Percentiles rank a stretch among this genome's conserved stretches.
Evolutionary conservation across 164 flowering plant species (phyloP).

Genomic region (Nymphaea thermarum): DNA sequence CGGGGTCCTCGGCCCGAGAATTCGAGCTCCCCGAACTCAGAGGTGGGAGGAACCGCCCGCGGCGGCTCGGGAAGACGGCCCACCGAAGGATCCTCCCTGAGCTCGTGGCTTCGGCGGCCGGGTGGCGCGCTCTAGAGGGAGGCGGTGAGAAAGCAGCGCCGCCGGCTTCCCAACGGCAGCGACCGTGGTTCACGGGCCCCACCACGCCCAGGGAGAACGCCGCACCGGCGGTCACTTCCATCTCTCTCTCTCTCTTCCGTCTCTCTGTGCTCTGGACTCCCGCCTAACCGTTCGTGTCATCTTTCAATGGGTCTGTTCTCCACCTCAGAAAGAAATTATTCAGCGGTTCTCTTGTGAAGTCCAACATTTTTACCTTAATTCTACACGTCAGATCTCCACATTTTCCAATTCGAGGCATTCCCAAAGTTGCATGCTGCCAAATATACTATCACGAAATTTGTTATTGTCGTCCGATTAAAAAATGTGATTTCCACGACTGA

Average conservation of each 20-base stretch:
- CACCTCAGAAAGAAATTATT: too few relatives aligned
- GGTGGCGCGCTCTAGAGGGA: not conserved
- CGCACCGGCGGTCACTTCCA: not conserved
- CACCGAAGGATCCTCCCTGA: not conserved
- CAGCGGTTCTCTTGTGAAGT: too few relatives aligned
- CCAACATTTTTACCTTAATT: too few relatives aligned
- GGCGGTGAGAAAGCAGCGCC: not conserved
- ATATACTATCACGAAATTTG: too few relatives aligned
- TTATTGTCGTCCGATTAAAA: too few relatives aligned
- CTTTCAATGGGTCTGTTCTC: too few relatives aligned
- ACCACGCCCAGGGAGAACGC: not conserved
- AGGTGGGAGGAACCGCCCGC: not conserved
- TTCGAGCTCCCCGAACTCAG: not conserved
- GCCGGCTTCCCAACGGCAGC: not conserved
- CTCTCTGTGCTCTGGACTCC: not conserved
- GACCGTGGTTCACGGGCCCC: not conserved
- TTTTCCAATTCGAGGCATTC: too few relatives aligned
- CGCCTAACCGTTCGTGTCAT: too few relatives aligned
- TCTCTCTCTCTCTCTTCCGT: not conserved
- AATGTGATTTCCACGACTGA: too few relatives aligned
- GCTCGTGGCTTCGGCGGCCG: not conserved
- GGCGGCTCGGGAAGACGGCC: not conserved
- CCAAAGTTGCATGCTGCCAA: too few relatives aligned
- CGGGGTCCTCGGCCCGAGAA: constrained; percentile 52
- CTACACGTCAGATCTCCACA: too few relatives aligned